Base-by-base conservation (phyloP, 225 moss, liverwort and hornwort genomes). In the Sphagnum tenellum region DNA sequence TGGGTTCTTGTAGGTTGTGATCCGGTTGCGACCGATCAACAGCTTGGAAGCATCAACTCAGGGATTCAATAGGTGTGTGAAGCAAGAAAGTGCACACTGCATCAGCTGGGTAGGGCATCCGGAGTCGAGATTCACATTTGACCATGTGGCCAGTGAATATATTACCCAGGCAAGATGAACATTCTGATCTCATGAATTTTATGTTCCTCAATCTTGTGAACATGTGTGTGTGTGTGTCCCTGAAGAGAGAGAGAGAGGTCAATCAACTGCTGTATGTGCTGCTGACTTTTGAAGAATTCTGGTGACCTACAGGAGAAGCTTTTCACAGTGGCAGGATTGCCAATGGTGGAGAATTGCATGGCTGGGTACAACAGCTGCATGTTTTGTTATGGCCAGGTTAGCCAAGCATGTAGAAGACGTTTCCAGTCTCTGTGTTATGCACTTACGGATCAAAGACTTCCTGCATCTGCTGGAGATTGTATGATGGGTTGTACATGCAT, bases 271-370 rank as follows among this genome's bases (percentile, higher is more conserved):
- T 1, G 29, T 29, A 29, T 29, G 29, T 29, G 29, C 29, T 29
- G 29, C 29, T 29, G 29, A 29, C 29, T 29, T 29, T 29, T 29
- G 29, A 29, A 29, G 29, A 29, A 29, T 29, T 29, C 29, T 29
- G 29, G 29, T 29, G 29, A 29, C 29, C 29, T 74, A 50, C 78
- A 96, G 96, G 96, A 80, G 64, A 87, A 82, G 45, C 85, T 98
- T 63, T 98, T 98, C 73, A 80, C 70, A 56, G 87, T 92, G 9
- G 85, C 92, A 64, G 96, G 96, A 54, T 75, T 98, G 61, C 96
- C 96, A 46, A 98, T 98, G 96, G 92, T 98, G 68, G 92, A 98
- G 48, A 92, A 92, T 55, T 98, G 96, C 66, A 89, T 98, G 88
- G 82, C 92, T 61, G 96, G 96, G 13, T 92, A 90, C 71, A 98